These are phyloP conservation scores for Schizosaccharomyces pombe DNA, from an alignment of 805 yeast species.

Conservation along the genomic window DNA sequence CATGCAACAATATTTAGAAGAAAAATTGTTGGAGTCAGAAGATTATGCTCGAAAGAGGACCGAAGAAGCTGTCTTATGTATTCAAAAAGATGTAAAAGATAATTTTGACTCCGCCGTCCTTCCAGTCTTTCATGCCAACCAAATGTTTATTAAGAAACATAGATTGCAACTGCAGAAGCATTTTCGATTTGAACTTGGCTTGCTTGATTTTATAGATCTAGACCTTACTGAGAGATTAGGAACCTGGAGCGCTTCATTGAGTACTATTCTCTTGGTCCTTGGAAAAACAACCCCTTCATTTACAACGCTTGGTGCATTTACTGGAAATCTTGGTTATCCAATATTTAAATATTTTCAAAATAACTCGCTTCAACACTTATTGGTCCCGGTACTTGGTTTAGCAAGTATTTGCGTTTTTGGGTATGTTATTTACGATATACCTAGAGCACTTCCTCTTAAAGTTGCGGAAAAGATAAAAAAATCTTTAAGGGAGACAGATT, in stretches of 20 bases:
- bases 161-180: conserved; percentile 13
- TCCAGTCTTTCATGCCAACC: conserved; percentile 31
- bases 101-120: conserved; percentile 32
- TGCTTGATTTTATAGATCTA: conserved; percentile 51
- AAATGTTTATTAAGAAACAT: conserved; percentile 33
- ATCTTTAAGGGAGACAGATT: background rate
- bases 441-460: background rate
- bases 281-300: background rate
- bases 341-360: background rate
- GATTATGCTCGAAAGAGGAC: conserved; percentile 42
- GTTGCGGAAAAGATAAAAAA: background rate
- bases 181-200: conserved; percentile 26
- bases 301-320: background rate
- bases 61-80: conserved; percentile 31
- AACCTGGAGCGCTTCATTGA: conserved; percentile 9
- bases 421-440: background rate
- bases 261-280: background rate
- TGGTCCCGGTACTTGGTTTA: background rate
- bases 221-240: conserved; percentile 9
- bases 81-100: conserved; percentile 46
- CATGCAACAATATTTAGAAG: conserved; percentile 41
- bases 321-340: background rate
- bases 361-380: background rate
- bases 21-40: conserved; percentile 44
- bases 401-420: background rate